Evolutionary conservation across 2,329 filamentous ascomycete species (phyloP).

Genomic region (Macrophomina phaseolina): DNA sequence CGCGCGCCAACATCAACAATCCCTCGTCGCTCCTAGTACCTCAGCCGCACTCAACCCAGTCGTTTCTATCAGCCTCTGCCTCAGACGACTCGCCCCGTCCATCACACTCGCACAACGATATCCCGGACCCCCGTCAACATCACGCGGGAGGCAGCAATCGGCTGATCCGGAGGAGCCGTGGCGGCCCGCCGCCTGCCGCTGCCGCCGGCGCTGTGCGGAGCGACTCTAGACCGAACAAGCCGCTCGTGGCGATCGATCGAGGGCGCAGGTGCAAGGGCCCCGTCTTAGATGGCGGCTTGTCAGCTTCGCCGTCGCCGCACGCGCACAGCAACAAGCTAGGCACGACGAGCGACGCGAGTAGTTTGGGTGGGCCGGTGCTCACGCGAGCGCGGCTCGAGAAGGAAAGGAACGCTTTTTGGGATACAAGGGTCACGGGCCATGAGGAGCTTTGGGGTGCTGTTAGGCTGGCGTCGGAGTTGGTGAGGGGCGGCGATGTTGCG

Average conservation of each 20-base stretch:
- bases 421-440: slow-evolving; percentile 81
- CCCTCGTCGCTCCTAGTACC: background rate
- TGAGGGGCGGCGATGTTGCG: slow-evolving; percentile 60
- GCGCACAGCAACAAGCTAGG: background rate
- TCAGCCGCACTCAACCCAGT: slow-evolving; percentile 22
- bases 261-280: slow-evolving; percentile 18
- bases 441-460: slow-evolving; percentile 82
- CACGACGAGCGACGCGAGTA: background rate
- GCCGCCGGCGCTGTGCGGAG: background rate
- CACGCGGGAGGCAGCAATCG: background rate
- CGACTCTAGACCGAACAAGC: slow-evolving; percentile 20
- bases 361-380: slow-evolving; percentile 54
- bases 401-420: slow-evolving; percentile 85
- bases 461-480: slow-evolving; percentile 67
- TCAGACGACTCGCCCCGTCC: slow-evolving; percentile 14
- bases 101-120: slow-evolving; percentile 19
- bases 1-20: slow-evolving; percentile 25
- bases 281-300: slow-evolving; percentile 20
- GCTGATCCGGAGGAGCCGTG: background rate
- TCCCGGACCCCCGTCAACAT: background rate
- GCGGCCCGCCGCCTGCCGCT: background rate
- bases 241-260: slow-evolving; percentile 18
- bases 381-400: slow-evolving; percentile 70
- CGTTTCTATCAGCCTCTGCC: slow-evolving; percentile 10
- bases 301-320: slow-evolving; percentile 13